A percentile compares a stretch with the other conserved stretches of the same genome.
Evolutionary conservation across 2,329 filamentous ascomycete species (phyloP).

Genomic region (Spiromastix sp.): DNA sequence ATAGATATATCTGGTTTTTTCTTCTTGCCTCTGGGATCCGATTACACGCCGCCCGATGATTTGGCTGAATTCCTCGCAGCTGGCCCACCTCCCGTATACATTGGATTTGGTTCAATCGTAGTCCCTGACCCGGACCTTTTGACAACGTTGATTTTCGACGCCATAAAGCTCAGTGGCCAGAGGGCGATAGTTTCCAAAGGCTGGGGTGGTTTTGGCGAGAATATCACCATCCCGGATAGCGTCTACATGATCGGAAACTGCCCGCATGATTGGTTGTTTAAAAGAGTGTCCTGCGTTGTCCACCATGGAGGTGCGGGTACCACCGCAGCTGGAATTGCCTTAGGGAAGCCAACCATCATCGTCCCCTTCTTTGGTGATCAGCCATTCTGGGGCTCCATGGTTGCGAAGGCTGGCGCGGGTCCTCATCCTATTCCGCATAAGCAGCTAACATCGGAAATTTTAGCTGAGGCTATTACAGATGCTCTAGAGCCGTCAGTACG

Average conservation of each 20-base stretch:
- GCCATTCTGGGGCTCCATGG: constrained; percentile 73
- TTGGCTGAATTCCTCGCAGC: constrained; percentile 55
- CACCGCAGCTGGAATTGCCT: constrained; percentile 73
- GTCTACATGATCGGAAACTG: constrained; percentile 78
- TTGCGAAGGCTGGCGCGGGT: constrained; percentile 61
- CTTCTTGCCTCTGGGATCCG: constrained; percentile 58
- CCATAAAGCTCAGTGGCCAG: constrained; percentile 55
- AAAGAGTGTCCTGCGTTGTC: constrained; percentile 68
- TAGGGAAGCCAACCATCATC: constrained; percentile 69
- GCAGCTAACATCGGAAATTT: constrained; percentile 53
- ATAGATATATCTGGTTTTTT: constrained; percentile 69
- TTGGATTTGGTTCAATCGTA: constrained; percentile 76
- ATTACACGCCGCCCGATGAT: constrained; percentile 55
- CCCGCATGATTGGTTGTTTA: constrained; percentile 83
- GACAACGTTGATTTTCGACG: constrained; percentile 62
- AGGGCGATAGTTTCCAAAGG: constrained; percentile 76
- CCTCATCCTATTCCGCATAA: constrained; percentile 61
- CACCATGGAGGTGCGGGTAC: constrained; percentile 85
- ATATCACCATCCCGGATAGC: constrained; percentile 59
- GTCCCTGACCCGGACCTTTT: constrained; percentile 64
- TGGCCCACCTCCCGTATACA: constrained; percentile 66
- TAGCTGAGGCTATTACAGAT: constrained; percentile 53
- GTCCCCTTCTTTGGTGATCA: constrained; percentile 84
- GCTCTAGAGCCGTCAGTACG: constrained; percentile 52
- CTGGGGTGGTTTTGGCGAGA: constrained; percentile 74